A percentile compares a stretch with the other conserved stretches of the same genome.
These are phyloP conservation scores for Gymnopilus dilepis DNA, from an alignment of 768 basidiomycete genomes.

Conservation along the genomic window DNA sequence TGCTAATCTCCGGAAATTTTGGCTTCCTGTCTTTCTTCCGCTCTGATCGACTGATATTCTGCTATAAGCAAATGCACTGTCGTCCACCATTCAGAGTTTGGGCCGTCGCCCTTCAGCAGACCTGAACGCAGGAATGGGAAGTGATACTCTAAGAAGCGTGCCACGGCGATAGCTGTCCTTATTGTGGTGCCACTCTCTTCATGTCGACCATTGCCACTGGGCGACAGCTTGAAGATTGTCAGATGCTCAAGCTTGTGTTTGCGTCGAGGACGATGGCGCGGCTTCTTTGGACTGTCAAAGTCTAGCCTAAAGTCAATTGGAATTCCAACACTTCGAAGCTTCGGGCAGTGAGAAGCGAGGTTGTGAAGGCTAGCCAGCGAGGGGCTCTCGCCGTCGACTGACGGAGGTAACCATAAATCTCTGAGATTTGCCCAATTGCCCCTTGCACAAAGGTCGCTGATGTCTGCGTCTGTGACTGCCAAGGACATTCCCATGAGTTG, in stretches of 20 bases:
- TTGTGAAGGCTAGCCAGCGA: constrained; percentile 11
- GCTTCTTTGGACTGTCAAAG: not conserved
- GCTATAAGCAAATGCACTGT: not conserved
- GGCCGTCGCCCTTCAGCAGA: not conserved
- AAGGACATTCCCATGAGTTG: constrained; percentile 3
- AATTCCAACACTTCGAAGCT: not conserved
- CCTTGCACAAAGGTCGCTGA: constrained; percentile 10
- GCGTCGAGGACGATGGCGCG: not conserved
- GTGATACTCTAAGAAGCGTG: not conserved
- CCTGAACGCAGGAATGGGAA: not conserved
- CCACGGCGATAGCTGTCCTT: not conserved
- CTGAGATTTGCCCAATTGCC: constrained; percentile 16
- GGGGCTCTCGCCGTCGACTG: not conserved
- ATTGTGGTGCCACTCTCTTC: not conserved
- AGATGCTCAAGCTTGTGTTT: constrained; percentile 11
- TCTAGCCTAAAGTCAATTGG: constrained; percentile 10
- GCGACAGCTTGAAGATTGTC: not conserved
- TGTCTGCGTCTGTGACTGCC: constrained; percentile 8
- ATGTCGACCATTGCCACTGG: not conserved
- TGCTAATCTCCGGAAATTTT: not conserved
- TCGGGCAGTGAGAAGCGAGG: constrained; percentile 11
- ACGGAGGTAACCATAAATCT: constrained; percentile 2
- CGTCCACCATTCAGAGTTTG: not conserved
- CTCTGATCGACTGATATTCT: not conserved
- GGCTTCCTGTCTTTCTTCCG: not conserved